Percentiles rank a stretch among this genome's conserved stretches.
phyloP scores from a whole-genome alignment of 352 stramenopile genomes.

The Globisporangium polare region DNA sequence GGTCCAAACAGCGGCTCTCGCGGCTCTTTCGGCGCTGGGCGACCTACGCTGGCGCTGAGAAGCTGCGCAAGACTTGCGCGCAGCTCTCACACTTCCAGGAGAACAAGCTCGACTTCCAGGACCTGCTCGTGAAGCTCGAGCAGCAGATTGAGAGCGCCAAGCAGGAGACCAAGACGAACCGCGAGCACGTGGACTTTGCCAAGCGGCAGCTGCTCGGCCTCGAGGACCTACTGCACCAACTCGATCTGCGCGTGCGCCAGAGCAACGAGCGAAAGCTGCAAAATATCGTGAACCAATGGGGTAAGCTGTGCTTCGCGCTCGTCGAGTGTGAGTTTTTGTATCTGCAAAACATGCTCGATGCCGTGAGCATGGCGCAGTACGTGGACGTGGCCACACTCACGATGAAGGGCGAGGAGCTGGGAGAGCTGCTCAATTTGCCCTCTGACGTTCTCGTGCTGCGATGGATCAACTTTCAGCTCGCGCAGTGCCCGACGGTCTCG shows the following conservation, averaged over 20 bases:
- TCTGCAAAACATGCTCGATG: constrained; percentile 59
- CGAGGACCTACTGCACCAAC: constrained; percentile 46
- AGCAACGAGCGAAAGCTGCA: constrained; percentile 63
- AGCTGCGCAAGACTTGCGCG: constrained; percentile 25
- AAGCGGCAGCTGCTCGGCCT: constrained; percentile 54
- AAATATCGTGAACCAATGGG: constrained; percentile 63
- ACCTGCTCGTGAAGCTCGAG: constrained; percentile 45
- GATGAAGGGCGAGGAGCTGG: constrained; percentile 49
- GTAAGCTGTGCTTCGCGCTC: constrained; percentile 47
- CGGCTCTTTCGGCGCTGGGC: constrained; percentile 46
- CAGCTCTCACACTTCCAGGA: constrained; percentile 50
- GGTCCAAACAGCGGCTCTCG: constrained; percentile 42
- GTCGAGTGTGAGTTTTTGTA: constrained; percentile 49
- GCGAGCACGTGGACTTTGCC: constrained; percentile 57
- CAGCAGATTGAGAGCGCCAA: constrained; percentile 48
- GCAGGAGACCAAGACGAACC: constrained; percentile 38
- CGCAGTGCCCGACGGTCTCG: constrained; percentile 31
- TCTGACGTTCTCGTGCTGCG: constrained; percentile 59
- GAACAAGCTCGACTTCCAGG: constrained; percentile 43
- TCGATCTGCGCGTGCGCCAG: constrained; percentile 40
- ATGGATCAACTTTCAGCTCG: constrained; percentile 69
- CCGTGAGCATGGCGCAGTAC: constrained; percentile 35
- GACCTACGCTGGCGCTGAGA: constrained; percentile 31
- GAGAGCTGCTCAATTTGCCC: constrained; percentile 41
- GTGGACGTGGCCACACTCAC: constrained; percentile 40